A percentile compares a stretch with the other conserved stretches of the same genome.
Conservation (phyloP, 2,329 filamentous ascomycete genomes). For the Akanthomyces muscarius region DNA sequence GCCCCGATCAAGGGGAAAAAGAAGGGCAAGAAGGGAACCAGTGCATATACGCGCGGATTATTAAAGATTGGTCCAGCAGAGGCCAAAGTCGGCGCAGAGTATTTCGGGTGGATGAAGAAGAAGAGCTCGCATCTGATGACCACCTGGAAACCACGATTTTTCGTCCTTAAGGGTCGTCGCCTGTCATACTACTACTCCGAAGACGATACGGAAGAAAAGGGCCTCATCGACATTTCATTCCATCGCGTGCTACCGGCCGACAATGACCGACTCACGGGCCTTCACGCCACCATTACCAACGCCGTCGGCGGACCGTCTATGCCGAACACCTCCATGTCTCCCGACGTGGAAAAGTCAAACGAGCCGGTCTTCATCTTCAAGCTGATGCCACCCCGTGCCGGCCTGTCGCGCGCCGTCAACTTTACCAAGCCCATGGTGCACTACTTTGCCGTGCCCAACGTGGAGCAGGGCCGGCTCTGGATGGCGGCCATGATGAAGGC, state of each 20-base stretch:
- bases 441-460: conserved; percentile 92
- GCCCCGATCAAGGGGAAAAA: conserved; percentile 49
- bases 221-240: conserved; percentile 94
- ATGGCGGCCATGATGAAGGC: conserved; percentile 99
- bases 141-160: conserved; percentile 96
- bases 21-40: conserved; percentile 91
- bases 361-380: conserved; percentile 95
- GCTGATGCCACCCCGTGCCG: conserved; percentile 82
- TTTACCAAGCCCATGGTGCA: conserved; percentile 97
- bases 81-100: conserved; percentile 82
- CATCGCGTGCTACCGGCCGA: conserved; percentile 95
- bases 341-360: conserved; percentile 36
- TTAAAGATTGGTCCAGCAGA: conserved; percentile 76
- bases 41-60: conserved; percentile 84
- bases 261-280: conserved; percentile 80
- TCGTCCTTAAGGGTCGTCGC: conserved; percentile 85
- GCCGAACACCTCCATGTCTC: conserved; percentile 54
- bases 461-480: conserved; percentile 86
- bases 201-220: conserved; percentile 86
- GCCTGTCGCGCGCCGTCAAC: conserved; percentile 84
- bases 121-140: conserved; percentile 94
- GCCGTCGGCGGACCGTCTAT: conserved; percentile 52
- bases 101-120: conserved; percentile 99
- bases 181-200: conserved; percentile 96
- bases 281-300: conserved; percentile 89